Base-by-base conservation (phyloP, 345 rosid species). In the Dipteronia sinensis region DNA sequence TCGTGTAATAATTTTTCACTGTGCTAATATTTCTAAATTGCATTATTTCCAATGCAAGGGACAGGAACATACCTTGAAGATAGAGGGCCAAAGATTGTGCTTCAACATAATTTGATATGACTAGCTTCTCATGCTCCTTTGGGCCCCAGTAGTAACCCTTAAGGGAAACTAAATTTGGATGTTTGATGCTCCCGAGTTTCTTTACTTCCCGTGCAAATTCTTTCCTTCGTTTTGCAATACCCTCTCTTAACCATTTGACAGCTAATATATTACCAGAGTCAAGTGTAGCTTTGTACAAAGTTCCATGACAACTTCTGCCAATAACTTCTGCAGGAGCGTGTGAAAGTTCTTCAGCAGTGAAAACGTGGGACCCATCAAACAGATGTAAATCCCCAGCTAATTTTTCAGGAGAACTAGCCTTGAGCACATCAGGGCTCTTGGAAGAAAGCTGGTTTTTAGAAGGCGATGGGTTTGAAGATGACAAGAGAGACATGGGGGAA, bases 241-340 rank as follows among this genome's bases (percentile, higher is more conserved):
- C 98, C 82, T 90, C 96, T 78, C 89, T 91, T 66, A 94, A 84
- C 96, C 98, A 89, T 84, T 90, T 94, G 66, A 94, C 90, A 1
- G 93, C 97, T 83, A 94, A 80, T 20, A 84, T 74, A 56, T 31
- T 63, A 76, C 90, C 95, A 13, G 92, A 88, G 76, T 82, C 86
- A 47, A 94, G 98, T 27, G 88, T 85, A 31, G 96, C 98, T 81
- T 85, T 89, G 81, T 89, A 94, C 67, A 90, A 77, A 0, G 89
- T 78, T 61, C 98, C 98, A 29, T 94, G 98, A 78, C 97, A 94
- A 68, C 98, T 94, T 79, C 88, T 91, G 77, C 98, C 98, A 7
- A 88, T 82, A 20, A 89, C 87, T 87, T 94, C 97, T 53, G 97
- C 97, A 9, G 94, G 98, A 76, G 98, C 98, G 72, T 76, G 82